Conservation (phyloP, 2,329 filamentous ascomycete genomes). For the Aurifilum marmelostoma region DNA sequence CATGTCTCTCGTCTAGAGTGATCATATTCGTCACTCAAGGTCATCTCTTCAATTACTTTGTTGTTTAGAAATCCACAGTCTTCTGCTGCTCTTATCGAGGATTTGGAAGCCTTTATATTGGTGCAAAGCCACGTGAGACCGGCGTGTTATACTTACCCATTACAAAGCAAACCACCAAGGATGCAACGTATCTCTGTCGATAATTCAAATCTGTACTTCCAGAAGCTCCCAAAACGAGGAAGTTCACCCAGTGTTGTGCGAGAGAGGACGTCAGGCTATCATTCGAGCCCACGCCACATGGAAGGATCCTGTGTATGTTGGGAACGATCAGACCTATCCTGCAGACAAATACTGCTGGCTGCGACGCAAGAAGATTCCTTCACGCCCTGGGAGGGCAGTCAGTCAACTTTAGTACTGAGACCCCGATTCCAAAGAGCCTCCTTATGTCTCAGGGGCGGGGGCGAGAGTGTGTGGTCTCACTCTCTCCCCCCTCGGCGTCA, state of each 20-base stretch:
- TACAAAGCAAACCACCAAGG: neutral
- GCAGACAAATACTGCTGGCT: neutral
- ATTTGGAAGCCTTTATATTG: too few species aligned
- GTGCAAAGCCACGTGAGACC: too few species aligned
- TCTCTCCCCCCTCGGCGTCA: neutral
- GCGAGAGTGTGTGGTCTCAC: neutral
- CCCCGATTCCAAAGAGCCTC: neutral
- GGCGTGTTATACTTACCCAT: neutral
- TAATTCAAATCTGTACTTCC: too few species aligned
- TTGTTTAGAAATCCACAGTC: neutral
- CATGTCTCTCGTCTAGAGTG: neutral
- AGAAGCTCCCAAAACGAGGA: neutral
- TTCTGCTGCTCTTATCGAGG: too few species aligned
- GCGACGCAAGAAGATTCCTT: neutral
- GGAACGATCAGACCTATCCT: neutral
- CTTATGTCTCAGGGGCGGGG: neutral
- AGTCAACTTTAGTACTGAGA: neutral
- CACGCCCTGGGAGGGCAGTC: neutral
- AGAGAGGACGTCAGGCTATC: neutral
- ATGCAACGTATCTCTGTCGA: too few species aligned
- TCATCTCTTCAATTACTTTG: neutral
- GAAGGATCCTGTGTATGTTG: neutral
- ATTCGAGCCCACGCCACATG: neutral
- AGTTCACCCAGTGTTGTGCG: neutral
- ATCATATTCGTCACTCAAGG: too few species aligned